A percentile compares a stretch with the other conserved stretches of the same genome.
phyloP scores from a whole-genome alignment of 805 yeast genomes.

The Ogataea paraovalis region DNA sequence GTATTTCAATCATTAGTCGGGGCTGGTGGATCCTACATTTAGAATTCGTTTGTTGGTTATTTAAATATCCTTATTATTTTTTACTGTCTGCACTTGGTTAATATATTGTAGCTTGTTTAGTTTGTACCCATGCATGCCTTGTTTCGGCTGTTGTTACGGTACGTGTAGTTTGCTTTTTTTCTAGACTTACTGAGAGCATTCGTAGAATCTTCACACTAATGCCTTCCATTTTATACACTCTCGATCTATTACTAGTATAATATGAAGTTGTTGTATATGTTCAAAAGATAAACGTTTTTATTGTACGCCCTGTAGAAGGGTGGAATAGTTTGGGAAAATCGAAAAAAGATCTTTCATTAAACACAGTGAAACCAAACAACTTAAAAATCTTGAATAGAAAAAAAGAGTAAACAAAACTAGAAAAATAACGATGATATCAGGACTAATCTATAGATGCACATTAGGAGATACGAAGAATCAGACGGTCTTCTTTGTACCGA shows the following conservation, averaged over 20 bases:
- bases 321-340: not conserved
- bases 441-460: not conserved
- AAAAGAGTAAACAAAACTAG: not conserved
- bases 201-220: too few species aligned
- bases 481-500: conserved; percentile 35
- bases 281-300: too few species aligned
- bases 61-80: not conserved
- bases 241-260: too few species aligned
- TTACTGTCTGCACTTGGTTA: not conserved
- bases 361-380: not conserved
- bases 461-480: too few species aligned
- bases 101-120: not conserved
- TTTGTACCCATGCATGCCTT: not conserved
- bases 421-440: not conserved
- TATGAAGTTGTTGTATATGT: too few species aligned
- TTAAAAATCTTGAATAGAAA: not conserved
- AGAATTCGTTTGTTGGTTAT: not conserved
- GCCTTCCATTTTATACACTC: too few species aligned
- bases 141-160: too few species aligned
- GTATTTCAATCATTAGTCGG: conserved; percentile 36
- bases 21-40: conserved; percentile 69
- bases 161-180: too few species aligned
- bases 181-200: too few species aligned
- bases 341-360: not conserved
- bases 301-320: too few species aligned